Evolutionary conservation across 441 rosid species (phyloP), one percentile per base, ranked within the genome.

Genomic region (Macaranga tanarius): DNA sequence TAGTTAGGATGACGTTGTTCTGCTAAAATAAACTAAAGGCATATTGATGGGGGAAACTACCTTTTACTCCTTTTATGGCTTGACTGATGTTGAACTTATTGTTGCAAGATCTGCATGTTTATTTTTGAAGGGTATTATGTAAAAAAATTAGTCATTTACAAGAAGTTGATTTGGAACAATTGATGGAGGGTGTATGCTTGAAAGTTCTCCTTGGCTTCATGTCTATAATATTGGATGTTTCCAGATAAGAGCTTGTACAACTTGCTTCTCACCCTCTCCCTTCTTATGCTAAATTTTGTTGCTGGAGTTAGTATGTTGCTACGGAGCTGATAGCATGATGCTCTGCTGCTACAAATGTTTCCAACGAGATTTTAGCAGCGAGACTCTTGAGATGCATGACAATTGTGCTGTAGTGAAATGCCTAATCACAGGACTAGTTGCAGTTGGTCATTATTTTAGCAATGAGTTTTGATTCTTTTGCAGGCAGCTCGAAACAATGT

Each of bases 401-500:
- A n/a, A 52, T n/a, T 52, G 22, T 52, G 10, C 12, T n/a, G 22
- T 17, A n/a, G 57, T 52, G 23, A 5, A 17, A 5, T 52, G 57
- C 19, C 57, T n/a, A n/a, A 52, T 13, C 8, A 6, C 9, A n/a
- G 19, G 57, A 52, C 23, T 52, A 10, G 19, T 52, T 19, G 22
- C 23, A 52, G 23, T 19, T 16, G 54, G 50, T n/a, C 22, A 47
- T 69, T 40, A 64, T 47, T 73, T 42, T 52, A 65, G 22, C 7
- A 44, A 47, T 50, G 20, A 60, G 9, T 45, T 65, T 17, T 66
- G 26, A 23, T 56, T 74, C 55, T 82, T 88, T 69, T 63, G 77
- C 89, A 95, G 98, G 98, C 97, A 76, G 98, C 99, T 63, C 95
- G 97, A 65, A 89, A 88, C 84, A 95, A 95, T 79, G 92, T 81